A percentile compares a stretch with the other conserved stretches of the same genome.
Conservation (phyloP, 2,329 filamentous ascomycete species). For the Epichloe amarillans region DNA sequence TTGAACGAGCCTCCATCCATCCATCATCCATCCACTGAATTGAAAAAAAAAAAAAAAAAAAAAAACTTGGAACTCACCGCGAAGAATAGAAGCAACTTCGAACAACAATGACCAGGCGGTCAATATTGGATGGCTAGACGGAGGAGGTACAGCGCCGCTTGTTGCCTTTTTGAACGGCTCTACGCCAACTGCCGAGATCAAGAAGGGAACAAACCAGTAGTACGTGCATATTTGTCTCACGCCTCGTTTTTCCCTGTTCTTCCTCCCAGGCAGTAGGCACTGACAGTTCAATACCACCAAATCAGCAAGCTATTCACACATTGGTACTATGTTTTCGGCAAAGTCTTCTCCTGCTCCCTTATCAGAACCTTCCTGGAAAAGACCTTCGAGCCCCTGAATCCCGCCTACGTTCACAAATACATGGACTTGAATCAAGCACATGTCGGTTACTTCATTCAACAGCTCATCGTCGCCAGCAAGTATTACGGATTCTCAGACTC, state of each 20-base stretch:
- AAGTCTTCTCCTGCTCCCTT: constrained; percentile 14
- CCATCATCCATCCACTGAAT: too few species aligned
- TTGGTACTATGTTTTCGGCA: constrained; percentile 17
- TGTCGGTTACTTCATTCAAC: constrained; percentile 18
- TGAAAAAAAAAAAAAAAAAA: neutral
- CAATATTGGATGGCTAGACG: constrained; percentile 18
- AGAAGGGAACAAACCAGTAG: constrained; percentile 16
- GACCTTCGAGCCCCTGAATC: constrained; percentile 9
- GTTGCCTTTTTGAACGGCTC: constrained; percentile 13
- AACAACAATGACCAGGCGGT: constrained; percentile 16
- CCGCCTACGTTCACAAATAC: constrained; percentile 20
- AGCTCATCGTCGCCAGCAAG: constrained; percentile 13
- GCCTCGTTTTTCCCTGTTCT: neutral
- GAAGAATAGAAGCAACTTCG: constrained; percentile 10
- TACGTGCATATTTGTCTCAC: constrained; percentile 6
- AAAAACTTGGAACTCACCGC: neutral
- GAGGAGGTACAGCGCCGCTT: constrained; percentile 15
- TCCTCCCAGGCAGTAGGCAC: neutral
- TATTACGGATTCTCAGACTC: constrained; percentile 16
- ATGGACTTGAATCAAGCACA: constrained; percentile 18
- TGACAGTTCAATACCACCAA: neutral
- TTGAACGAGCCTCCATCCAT: neutral
- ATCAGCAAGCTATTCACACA: constrained; percentile 17
- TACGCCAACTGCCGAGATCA: constrained; percentile 10
- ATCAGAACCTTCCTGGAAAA: constrained; percentile 9